Base-by-base conservation (phyloP, 2,329 filamentous ascomycete species). In the Lachnellula willkommii region DNA sequence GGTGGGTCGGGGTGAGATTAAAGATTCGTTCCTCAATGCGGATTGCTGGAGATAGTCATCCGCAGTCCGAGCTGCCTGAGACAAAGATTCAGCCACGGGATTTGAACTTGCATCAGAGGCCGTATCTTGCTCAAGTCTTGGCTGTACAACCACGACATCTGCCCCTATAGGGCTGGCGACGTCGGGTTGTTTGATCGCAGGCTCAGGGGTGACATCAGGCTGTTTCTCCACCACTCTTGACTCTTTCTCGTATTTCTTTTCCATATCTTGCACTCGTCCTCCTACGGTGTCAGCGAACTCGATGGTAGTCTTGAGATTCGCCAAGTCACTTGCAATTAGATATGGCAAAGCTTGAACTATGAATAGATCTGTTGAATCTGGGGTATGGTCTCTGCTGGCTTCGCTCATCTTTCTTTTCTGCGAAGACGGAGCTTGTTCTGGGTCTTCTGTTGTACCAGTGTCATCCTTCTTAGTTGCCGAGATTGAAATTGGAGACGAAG, bases 41-140 rank as follows among this genome's bases (percentile, higher is more conserved):
- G 55, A 52, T 39, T 58, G 52, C 32, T 60, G 59, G 14, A 67
- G 47, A 50, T 66, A 65, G 12, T 62, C 58, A 50, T 68, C 64
- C 17, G 64, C 63, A 51, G 52, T 61, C 36, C 59, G 61, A 0
- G 61, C 62, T 24, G 61, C 65, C 47, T 63, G 52, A 5, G 55
- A 51, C 4, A 67, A 52, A 37, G 61, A 62, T n/a, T 64, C 60
- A 5, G 63, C 62, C 43, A 66, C 57, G 28, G 65, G 51, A 17
- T 54, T 59, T 39, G 64, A 59, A 51, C 65, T 65, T 37, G 59
- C 65, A 32, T 60, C 52, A 8, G 64, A 63, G 14, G 63, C 61
- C 36, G 60, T 45, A 9, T 60, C 53, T 36, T 53, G 55, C 17
- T 60, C 55, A 43, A 48, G 50, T 12, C 59, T 60, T 39, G 60